Conservation (phyloP, 768 basidiomycete genomes). For the Trametes sanguinea region DNA sequence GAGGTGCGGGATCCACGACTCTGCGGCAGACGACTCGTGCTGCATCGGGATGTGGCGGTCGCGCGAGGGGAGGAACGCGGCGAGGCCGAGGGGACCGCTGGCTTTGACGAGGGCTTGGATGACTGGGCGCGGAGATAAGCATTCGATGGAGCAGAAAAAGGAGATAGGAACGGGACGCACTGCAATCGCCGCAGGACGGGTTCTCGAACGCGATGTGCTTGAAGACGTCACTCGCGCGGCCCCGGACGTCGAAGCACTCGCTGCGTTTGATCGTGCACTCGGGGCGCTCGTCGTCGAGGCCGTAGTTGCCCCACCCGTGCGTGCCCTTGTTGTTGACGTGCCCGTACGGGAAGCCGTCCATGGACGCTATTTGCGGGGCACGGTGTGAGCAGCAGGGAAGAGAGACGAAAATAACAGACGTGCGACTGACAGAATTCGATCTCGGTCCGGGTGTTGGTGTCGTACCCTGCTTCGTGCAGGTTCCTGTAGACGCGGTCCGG, state of each 20-base stretch:
- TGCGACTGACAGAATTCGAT: slow-evolving; percentile 28
- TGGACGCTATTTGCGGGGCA: slow-evolving; percentile 25
- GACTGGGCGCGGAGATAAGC: slow-evolving; percentile 18
- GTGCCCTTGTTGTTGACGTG: slow-evolving; percentile 10
- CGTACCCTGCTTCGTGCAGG: slow-evolving; percentile 22
- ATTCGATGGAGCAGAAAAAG: background rate
- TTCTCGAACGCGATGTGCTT: slow-evolving; percentile 36
- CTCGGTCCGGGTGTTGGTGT: slow-evolving; percentile 17
- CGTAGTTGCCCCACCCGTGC: slow-evolving; percentile 21
- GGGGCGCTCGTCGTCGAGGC: slow-evolving; percentile 1
- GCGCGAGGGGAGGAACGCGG: slow-evolving; percentile 37
- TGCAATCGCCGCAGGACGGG: slow-evolving; percentile 40
- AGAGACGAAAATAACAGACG: background rate
- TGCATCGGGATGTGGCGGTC: slow-evolving; percentile 7
- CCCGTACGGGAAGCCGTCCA: slow-evolving; percentile 39
- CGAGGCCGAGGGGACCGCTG: slow-evolving; percentile 37
- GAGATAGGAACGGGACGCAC: slow-evolving; percentile 8
- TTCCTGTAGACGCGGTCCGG: slow-evolving; percentile 21
- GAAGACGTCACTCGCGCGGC: slow-evolving; percentile 35
- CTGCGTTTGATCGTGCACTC: slow-evolving; percentile 26
- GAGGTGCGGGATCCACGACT: slow-evolving; percentile 22
- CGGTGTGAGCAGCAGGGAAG: too few relatives aligned
- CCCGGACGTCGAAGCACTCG: slow-evolving; percentile 30
- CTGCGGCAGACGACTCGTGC: background rate
- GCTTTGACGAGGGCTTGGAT: slow-evolving; percentile 34